Evolutionary conservation across 176 grass and related monocot species (phyloP), one percentile per base, ranked within the genome.

Genomic region (Eragrostis nindensis): DNA sequence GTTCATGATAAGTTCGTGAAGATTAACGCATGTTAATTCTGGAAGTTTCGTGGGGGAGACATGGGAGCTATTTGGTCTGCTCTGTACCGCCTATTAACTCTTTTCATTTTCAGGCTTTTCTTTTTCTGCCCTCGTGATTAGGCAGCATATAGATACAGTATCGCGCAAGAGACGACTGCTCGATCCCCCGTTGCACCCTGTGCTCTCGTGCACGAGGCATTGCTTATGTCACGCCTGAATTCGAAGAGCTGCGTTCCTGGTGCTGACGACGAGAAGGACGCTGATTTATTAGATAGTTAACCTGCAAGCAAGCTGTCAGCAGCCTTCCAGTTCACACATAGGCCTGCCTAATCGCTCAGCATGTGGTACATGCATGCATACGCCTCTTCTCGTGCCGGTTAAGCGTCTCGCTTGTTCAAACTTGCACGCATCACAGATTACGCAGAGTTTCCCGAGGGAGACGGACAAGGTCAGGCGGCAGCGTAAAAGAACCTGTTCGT

Each of bases 331-430:
- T 6, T n/a, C 16, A 17, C 18, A 29, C 41, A 27, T 7, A 32
- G 7, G 11, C 49, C 56, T 29, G 26, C n/a, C n/a, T n/a, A n/a
- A n/a, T n/a, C n/a, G n/a, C n/a, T n/a, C n/a, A n/a, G n/a, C 77
- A 80, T 39, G 64, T 56, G 64, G 45, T 25, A 68, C 77, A 79
- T 26, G n/a, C n/a, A n/a, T n/a, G 62, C 9, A 36, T 3, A 5
- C 24, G 21, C 27, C 15, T 10, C 62, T 13, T 60, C 7, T 62
- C 22, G 7, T 19, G 71, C 9, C 8, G 7, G 48, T 36, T 45
- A 32, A 68, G 40, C 67, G 62, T 8, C 42, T n/a, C 42, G 4
- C 36, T 63, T 80, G 82, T 85, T 80, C 76, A 84, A 15, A 89
- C 79, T 84, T 75, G 70, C 14, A 36, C 32, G 62, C 21, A 61